Conservation (phyloP, 2,329 filamentous ascomycete species). For the Cordyceps sp. region DNA sequence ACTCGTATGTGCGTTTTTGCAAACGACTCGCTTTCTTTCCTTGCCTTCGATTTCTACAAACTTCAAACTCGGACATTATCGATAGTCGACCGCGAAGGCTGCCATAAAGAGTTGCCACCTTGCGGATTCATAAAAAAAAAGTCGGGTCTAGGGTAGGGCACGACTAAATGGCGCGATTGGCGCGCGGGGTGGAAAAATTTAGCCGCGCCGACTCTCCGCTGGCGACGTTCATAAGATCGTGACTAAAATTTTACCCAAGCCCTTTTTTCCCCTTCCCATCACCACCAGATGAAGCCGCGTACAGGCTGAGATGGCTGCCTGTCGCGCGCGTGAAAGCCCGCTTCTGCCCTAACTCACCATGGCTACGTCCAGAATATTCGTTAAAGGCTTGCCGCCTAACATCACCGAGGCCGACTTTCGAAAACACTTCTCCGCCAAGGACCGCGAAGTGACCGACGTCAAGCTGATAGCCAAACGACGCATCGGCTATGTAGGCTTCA, state of each 20-base stretch:
- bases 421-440: constrained; percentile 67
- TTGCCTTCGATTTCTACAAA: no score
- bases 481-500: constrained; percentile 94
- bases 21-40: no score
- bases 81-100: no score
- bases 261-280: no score
- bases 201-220: neutral
- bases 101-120: no score
- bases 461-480: constrained; percentile 79
- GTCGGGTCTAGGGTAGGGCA: neutral
- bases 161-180: neutral
- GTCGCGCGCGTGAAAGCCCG: neutral
- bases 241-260: no score
- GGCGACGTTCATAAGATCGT: neutral
- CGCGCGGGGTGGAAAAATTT: constrained; percentile 1
- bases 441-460: constrained; percentile 69
- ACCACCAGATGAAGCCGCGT: no score
- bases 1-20: no score
- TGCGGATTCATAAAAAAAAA: neutral
- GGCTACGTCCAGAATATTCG: constrained; percentile 53
- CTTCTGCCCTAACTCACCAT: constrained; percentile 15
- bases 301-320: no score
- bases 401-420: constrained; percentile 73
- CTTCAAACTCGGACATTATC: no score
- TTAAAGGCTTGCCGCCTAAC: constrained; percentile 72